A percentile compares a stretch with the other conserved stretches of the same genome.
phyloP scores from a whole-genome alignment of 1,139 yeast species.

The Casaregolazyma lundiana region DNA sequence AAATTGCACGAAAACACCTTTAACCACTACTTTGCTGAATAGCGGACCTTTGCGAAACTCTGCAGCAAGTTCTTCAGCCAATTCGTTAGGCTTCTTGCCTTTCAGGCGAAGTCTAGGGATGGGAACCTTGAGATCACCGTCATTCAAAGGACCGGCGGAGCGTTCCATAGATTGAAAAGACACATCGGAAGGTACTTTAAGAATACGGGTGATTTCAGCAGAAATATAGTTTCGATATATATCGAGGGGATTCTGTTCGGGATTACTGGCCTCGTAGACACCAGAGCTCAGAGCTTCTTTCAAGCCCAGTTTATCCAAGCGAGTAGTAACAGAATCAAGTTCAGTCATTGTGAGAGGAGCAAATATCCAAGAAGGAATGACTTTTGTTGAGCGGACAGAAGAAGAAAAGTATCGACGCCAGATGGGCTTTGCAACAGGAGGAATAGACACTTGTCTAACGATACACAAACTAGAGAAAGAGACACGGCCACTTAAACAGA shows the following conservation, averaged over 20 bases:
- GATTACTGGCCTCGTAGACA: slow-evolving; percentile 50
- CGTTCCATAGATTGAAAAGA: slow-evolving; percentile 87
- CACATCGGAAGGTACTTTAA: slow-evolving; percentile 63
- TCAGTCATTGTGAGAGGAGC: slow-evolving; percentile 29
- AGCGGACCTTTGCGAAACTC: slow-evolving; percentile 50
- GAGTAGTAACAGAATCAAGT: slow-evolving; percentile 23
- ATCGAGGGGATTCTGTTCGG: slow-evolving; percentile 73
- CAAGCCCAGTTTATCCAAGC: slow-evolving; percentile 31
- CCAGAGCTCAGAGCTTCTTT: slow-evolving; percentile 19
- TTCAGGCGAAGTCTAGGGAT: slow-evolving; percentile 89
- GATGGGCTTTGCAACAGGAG: slow-evolving; percentile 1
- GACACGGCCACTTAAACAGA: neutral
- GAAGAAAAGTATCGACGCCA: neutral
- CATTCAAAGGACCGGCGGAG: slow-evolving; percentile 68
- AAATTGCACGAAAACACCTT: slow-evolving; percentile 91
- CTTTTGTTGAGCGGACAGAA: neutral
- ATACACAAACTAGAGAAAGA: neutral
- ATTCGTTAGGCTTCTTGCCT: slow-evolving; percentile 76
- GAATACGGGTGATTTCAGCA: slow-evolving; percentile 64
- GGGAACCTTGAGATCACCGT: slow-evolving; percentile 91
- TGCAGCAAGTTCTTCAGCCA: slow-evolving; percentile 79
- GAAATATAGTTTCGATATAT: slow-evolving; percentile 86
- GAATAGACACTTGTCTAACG: slow-evolving; percentile 9
- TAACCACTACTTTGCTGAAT: slow-evolving; percentile 66
- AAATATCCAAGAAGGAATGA: slow-evolving; percentile 10